phyloP scores from a whole-genome alignment of 2,329 filamentous ascomycete species.

The Fusarium sp. region DNA sequence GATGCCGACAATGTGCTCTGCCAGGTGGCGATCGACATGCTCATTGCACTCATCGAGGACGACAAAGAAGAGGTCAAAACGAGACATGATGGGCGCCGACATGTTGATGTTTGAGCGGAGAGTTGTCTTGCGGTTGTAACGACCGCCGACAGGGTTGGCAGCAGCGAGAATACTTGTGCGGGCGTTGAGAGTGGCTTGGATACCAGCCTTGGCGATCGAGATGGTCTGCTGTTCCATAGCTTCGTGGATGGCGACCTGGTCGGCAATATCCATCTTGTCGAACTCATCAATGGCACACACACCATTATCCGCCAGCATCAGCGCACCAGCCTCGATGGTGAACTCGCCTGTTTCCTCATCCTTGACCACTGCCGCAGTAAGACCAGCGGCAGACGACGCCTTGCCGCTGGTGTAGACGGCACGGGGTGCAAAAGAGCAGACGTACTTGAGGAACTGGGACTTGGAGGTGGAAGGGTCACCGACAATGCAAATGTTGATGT shows the following conservation, averaged over 20 bases:
- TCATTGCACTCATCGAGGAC: conserved; percentile 98
- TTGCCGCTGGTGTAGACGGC: conserved; percentile 98
- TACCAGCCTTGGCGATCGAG: conserved; percentile 97
- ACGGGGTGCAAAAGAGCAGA: conserved; percentile 94
- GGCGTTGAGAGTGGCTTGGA: conserved; percentile 96
- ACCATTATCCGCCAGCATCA: conserved; percentile 97
- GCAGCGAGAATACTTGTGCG: conserved; percentile 94
- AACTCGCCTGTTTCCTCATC: conserved; percentile 99
- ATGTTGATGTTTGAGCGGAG: conserved; percentile 97
- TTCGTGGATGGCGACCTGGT: conserved; percentile 99
- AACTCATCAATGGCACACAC: conserved; percentile 99
- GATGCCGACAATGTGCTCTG: conserved; percentile 92
- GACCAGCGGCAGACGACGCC: conserved; percentile 94
- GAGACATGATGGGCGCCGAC: conserved; percentile 98
- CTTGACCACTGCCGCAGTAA: conserved; percentile 96
- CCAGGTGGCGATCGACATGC: conserved; percentile 85
- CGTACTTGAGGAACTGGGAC: conserved; percentile 97
- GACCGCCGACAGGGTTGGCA: conserved; percentile 92
- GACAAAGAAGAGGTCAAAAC: conserved; percentile 99
- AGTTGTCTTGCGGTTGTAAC: conserved; percentile 97
- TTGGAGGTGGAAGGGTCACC: conserved; percentile 97
- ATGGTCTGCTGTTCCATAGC: conserved; percentile 99
- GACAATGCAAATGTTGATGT: conserved; percentile 98
- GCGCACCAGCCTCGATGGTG: conserved; percentile 95
- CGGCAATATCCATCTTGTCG: conserved; percentile 98